Evolutionary conservation across 1,284 basidiomycete species (phyloP), one percentile per base, ranked within the genome.

Genomic region (Gomphus sp.): DNA sequence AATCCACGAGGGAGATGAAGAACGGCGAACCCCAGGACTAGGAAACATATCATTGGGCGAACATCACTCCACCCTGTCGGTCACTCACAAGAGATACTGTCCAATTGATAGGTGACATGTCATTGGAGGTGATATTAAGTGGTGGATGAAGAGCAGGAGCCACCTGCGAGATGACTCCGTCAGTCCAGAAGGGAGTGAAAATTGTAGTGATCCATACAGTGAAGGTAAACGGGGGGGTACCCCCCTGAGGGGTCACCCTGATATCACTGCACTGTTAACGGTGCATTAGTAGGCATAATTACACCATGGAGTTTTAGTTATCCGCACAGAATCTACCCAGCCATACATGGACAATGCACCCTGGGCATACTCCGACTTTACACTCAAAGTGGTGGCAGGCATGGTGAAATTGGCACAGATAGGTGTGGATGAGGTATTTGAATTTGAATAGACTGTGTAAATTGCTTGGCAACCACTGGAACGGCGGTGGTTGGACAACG

Each of bases 111-210:
- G 76, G 63, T 16, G 68, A 71, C 63, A 65, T 70, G 31, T 69
- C 70, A 9, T 71, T 60, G 3, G 74, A 74, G 0, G 80, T 80
- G 52, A 82, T 76, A 64, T 82, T 82, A 55, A 75, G 75, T 7
- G 82, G 81, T 14, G 82, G 80, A 64, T 82, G 82, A 3, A 83
- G 70, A 3, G 80, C 67, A 14, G 82, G 82, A 2, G 80, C 79
- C 52, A 82, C 68, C 81, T 84, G 59, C 10, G 4, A 36, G 43
- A 55, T 45, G 14, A 28, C 8, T 16, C 28, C 39, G 10, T 47
- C 31, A 31, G 18, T 11, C 39, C 6, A 16, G 33, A 55, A 55
- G 31, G 34, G 16, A 36, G n/a, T 10, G 11, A 12, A 47, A 9
- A 12, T n/a, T 4, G 16, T 18, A 37, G 8, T 9, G 36, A 10